phyloP scores from a whole-genome alignment of 768 basidiomycete species.

The Lyophyllum shimeji region DNA sequence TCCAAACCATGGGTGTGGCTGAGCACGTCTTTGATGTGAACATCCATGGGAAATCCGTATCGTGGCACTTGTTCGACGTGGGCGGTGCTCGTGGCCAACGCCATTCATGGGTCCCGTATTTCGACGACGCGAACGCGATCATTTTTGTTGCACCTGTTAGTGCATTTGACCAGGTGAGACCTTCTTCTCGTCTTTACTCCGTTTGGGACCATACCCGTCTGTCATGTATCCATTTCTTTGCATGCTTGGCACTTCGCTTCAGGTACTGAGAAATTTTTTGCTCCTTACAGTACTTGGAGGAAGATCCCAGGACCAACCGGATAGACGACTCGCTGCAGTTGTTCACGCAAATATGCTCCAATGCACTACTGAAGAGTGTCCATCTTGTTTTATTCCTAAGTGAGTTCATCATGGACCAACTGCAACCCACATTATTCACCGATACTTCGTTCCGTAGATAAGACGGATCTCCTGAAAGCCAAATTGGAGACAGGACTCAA shows the following conservation, averaged over 20 bases:
- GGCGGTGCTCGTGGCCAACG: constrained; percentile 72
- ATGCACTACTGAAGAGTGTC: constrained; percentile 72
- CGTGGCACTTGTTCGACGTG: constrained; percentile 74
- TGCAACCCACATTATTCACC: not conserved
- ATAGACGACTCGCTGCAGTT: constrained; percentile 89
- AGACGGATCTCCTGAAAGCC: constrained; percentile 73
- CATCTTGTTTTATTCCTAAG: constrained; percentile 60
- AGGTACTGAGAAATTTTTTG: constrained; percentile 6
- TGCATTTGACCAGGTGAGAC: constrained; percentile 70
- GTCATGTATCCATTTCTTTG: not conserved
- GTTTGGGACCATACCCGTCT: not conserved
- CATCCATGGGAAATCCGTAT: constrained; percentile 73
- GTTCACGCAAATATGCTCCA: constrained; percentile 84
- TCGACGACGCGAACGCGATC: constrained; percentile 77
- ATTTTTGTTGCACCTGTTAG: constrained; percentile 80
- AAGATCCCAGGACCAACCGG: constrained; percentile 81
- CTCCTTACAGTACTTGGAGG: constrained; percentile 69
- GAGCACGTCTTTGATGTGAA: constrained; percentile 84
- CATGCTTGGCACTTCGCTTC: not conserved
- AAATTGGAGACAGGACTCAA: constrained; percentile 70
- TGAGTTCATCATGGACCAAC: constrained; percentile 28
- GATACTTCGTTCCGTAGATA: constrained; percentile 41
- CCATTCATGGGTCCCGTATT: constrained; percentile 78
- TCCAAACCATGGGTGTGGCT: constrained; percentile 87
- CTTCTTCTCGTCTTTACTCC: constrained; percentile 1